Conservation (phyloP, 441 rosid genomes). For the Adansonia rubrostipa region DNA sequence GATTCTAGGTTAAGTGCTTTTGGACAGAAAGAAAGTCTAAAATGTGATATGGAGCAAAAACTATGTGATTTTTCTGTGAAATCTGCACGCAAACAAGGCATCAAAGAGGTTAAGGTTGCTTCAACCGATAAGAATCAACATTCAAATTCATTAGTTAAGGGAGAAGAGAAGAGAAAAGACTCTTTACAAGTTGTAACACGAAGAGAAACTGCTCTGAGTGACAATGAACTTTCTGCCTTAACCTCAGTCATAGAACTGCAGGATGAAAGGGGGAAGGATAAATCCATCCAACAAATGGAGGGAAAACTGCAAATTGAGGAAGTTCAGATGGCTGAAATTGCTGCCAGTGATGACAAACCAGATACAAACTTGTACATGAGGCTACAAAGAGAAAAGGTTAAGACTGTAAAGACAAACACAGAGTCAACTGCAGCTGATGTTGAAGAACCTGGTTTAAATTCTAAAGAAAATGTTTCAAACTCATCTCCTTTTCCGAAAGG, state of each 20-base stretch:
- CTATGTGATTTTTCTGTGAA: conserved; percentile 36
- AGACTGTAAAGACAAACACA: conserved; percentile 30
- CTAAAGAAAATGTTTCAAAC: conserved; percentile 15
- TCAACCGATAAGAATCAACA: conserved; percentile 22
- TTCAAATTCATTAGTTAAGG: conserved; percentile 31
- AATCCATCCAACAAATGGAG: conserved; percentile 29
- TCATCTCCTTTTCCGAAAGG: conserved; percentile 36
- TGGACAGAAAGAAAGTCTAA: conserved; percentile 27
- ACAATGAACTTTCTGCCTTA: conserved; percentile 43
- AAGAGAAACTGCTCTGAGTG: conserved; percentile 29
- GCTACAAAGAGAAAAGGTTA: conserved; percentile 35
- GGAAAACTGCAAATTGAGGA: conserved; percentile 27
- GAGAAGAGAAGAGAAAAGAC: conserved; percentile 40
- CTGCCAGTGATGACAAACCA: conserved; percentile 30
- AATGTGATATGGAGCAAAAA: conserved; percentile 38
- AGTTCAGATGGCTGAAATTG: conserved; percentile 33
- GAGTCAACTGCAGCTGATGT: conserved; percentile 20
- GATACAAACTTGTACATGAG: conserved; percentile 29
- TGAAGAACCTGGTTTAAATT: conserved; percentile 18
- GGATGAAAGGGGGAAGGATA: conserved; percentile 38
- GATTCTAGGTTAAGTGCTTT: conserved; percentile 31
- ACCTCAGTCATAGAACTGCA: conserved; percentile 43
- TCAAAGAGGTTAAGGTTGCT: conserved; percentile 35
- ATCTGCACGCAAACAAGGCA: conserved; percentile 28
- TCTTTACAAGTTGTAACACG: conserved; percentile 20